Base-by-base conservation (phyloP, 306 rosid species). In the Gillenia trifoliata region DNA sequence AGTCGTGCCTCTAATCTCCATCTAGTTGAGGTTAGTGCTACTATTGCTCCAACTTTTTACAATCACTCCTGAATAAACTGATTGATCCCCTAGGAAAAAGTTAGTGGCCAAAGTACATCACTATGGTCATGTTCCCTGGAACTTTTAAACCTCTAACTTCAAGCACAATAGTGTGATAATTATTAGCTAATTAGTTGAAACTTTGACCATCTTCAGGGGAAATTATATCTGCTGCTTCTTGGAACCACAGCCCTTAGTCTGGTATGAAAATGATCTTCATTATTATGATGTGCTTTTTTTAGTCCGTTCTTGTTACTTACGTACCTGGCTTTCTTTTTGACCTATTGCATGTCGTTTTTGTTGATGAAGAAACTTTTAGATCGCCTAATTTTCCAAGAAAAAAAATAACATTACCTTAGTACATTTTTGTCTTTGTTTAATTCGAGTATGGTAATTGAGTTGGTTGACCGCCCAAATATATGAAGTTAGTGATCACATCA, bases 1-100 rank as follows among this genome's bases (percentile, higher is more conserved):
- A 95, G 98, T 70, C 98, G 99, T 47, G 99, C 99, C 70, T 95
- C 98, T 28, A 92, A 92, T 89, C 93, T 95, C 81, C 96, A 90
- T 87, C 82, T 95, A 80, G 98, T 95, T 43, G 97, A 92, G 99
- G 99, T 88, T 74, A 74, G 95, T 72, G 55, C 82, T 60, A 19
- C 56, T 33, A 49, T 75, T 66, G 17, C 55, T 19, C n/a, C n/a
- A n/a, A n/a, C n/a, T n/a, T n/a, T n/a, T n/a, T n/a, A n/a, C n/a
- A n/a, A n/a, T n/a, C n/a, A n/a, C n/a, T n/a, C n/a, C n/a, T n/a
- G n/a, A n/a, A n/a, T n/a, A n/a, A n/a, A n/a, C n/a, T n/a, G n/a
- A n/a, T n/a, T n/a, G n/a, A n/a, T n/a, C n/a, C n/a, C n/a, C n/a
- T n/a, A n/a, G n/a, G n/a, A n/a, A n/a, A n/a, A n/a, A n/a, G n/a